Evolutionary conservation across 805 yeast genomes (phyloP).

Genomic region (Lachancea meyersii): DNA sequence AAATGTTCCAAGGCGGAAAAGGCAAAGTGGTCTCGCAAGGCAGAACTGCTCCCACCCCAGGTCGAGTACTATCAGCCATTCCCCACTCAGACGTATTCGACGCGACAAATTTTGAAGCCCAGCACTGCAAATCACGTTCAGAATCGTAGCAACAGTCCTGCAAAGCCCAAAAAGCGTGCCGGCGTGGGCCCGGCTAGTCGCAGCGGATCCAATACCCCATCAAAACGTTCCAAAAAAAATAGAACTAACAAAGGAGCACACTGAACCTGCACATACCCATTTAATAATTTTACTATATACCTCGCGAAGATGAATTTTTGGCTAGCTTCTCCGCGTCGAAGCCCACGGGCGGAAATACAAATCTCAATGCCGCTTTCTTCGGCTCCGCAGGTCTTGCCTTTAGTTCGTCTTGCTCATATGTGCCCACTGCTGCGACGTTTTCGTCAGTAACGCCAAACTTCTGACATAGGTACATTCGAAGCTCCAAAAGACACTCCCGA

Average conservation of each 20-base stretch:
- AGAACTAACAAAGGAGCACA: background rate
- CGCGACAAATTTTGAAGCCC: slow-evolving; percentile 12
- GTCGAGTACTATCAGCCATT: slow-evolving; percentile 14
- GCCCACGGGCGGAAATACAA: slow-evolving; percentile 1
- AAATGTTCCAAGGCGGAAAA: slow-evolving; percentile 19
- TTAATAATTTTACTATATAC: background rate
- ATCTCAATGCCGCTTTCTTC: background rate
- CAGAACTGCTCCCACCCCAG: slow-evolving; percentile 3
- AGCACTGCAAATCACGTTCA: slow-evolving; percentile 7
- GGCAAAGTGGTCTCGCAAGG: slow-evolving; percentile 14
- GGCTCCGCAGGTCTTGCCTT: slow-evolving; percentile 13
- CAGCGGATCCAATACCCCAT: background rate
- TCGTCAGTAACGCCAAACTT: slow-evolving; percentile 8
- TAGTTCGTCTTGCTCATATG: slow-evolving; percentile 10
- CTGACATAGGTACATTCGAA: slow-evolving; percentile 7
- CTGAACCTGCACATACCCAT: background rate
- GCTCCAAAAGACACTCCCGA: slow-evolving; percentile 5
- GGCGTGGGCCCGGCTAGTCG: background rate
- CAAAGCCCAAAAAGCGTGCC: background rate
- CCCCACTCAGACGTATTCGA: slow-evolving; percentile 14
- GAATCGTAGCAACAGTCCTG: background rate
- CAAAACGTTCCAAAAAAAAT: background rate
- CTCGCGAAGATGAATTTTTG: background rate
- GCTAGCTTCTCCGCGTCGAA: background rate
- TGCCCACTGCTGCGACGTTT: slow-evolving; percentile 6